Percentiles rank a stretch among this genome's conserved stretches.
Conservation (phyloP, 345 rosid species). For the Adansonia digitata region DNA sequence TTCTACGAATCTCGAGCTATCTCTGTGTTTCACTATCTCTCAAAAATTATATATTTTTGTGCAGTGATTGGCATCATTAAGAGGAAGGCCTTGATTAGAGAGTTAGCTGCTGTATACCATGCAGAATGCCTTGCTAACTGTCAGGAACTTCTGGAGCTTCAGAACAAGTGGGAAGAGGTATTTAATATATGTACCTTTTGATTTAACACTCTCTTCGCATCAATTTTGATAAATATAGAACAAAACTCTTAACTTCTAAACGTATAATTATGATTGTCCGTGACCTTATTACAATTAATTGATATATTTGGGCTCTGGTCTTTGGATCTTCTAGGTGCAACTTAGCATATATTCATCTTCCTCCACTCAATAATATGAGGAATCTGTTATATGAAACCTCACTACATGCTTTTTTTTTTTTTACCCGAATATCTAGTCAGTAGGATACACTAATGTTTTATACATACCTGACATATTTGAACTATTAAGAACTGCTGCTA, state of each 20-base stretch:
- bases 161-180: conserved; percentile 76
- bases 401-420: neutral
- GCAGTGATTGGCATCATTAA: conserved; percentile 92
- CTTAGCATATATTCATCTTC: neutral
- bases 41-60: neutral
- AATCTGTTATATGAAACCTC: neutral
- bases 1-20: conserved; percentile 6
- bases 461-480: neutral
- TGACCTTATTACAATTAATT: neutral
- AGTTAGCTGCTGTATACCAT: conserved; percentile 82
- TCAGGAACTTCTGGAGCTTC: conserved; percentile 78
- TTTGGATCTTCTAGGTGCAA: neutral
- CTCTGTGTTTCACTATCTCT: neutral
- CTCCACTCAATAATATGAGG: neutral
- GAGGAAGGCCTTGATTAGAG: conserved; percentile 88
- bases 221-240: neutral
- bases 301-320: neutral
- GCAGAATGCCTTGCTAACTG: conserved; percentile 75
- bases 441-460: neutral
- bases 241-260: neutral
- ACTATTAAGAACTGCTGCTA: neutral
- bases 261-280: neutral
- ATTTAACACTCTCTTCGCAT: neutral
- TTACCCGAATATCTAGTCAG: neutral
- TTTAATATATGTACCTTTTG: neutral